phyloP scores from a whole-genome alignment of 2,329 filamentous ascomycete species.

The Alternaria arbusti region DNA sequence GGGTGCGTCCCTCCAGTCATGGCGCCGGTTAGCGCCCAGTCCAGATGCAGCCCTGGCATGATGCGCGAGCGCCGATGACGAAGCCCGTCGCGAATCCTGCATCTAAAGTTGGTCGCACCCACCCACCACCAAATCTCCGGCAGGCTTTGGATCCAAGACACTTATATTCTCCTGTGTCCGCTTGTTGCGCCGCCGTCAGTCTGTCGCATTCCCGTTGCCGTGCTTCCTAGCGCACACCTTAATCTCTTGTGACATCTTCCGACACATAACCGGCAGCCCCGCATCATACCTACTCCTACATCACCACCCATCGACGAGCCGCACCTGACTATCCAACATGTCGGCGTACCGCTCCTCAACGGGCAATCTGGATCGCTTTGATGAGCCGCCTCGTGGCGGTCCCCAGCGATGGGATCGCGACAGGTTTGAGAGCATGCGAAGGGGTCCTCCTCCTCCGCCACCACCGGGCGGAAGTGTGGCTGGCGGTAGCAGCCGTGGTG shows the following conservation, averaged over 20 bases:
- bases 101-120: conserved; percentile 33
- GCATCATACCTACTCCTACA: conserved; percentile 22
- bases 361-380: conserved; percentile 52
- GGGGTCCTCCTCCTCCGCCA: conserved; percentile 1
- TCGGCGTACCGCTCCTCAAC: conserved; percentile 47
- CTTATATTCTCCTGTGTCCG: conserved; percentile 22
- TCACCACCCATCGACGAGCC: conserved; percentile 12
- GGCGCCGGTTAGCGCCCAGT: conserved; percentile 14
- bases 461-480: conserved; percentile 7
- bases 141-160: conserved; percentile 6
- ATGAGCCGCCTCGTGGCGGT: conserved; percentile 40
- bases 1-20: conserved; percentile 18
- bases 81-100: conserved; percentile 22
- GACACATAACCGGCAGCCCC: conserved; percentile 23
- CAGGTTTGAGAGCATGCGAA: conserved; percentile 55
- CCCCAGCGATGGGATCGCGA: conserved; percentile 58
- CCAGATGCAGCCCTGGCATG: conserved; percentile 13
- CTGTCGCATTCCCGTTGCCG: neutral
- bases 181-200: conserved; percentile 7
- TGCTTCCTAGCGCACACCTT: conserved; percentile 1
- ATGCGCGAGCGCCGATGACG: conserved; percentile 36
- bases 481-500: conserved; percentile 23
- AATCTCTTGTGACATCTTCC: conserved; percentile 1
- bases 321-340: conserved; percentile 27
- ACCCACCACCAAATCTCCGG: conserved; percentile 18